Base-by-base conservation (phyloP, 2,329 filamentous ascomycete genomes). In the Alternaria triticina region DNA sequence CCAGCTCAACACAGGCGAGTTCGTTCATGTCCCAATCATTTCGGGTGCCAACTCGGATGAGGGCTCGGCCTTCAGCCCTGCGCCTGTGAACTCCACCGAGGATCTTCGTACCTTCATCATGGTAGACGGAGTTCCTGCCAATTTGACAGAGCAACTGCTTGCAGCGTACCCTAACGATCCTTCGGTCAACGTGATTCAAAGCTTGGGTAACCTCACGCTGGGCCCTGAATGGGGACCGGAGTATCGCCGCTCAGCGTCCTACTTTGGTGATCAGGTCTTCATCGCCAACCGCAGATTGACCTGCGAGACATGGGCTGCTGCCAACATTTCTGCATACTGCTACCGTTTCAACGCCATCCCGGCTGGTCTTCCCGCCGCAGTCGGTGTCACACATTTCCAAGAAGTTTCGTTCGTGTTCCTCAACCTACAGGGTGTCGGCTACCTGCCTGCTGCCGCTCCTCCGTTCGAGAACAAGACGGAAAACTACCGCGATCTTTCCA, bases 21-120 rank as follows among this genome's bases (percentile, higher is more conserved):
- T 91, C 66, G 86, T 90, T 59, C 83, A 87, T 56, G 87, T 91
- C 0, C 88, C 89, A 1, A 84, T 91, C 44, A 82, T 92, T 7
- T 80, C 85, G 33, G 90, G 90, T 7, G 85, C 85, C 36, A 91
- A 91, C 74, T 85, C 85, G 1, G 90, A 92, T 68, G 90, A 92
- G 74, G 90, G 88, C 3, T 85, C 85, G 1, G 80, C 81, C 1
- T 90, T 90, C 70, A 85, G 82, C 0, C 82, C 83, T 11, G 74
- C 64, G 6, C 85, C 84, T 15, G 84, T 90, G 64, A 85, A 89
- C 71, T 87, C 84, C 1, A 85, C 82, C 11, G 82, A 79, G 15
- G 82, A 89, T 54, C 87, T 89, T 70, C 76, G 80, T 47, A 80
- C 77, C 54, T 76, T 86, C 13, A 78, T 75, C 23, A 74, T 73